phyloP scores from a whole-genome alignment of 208 protist genomes.

The Phytomonas francai region DNA sequence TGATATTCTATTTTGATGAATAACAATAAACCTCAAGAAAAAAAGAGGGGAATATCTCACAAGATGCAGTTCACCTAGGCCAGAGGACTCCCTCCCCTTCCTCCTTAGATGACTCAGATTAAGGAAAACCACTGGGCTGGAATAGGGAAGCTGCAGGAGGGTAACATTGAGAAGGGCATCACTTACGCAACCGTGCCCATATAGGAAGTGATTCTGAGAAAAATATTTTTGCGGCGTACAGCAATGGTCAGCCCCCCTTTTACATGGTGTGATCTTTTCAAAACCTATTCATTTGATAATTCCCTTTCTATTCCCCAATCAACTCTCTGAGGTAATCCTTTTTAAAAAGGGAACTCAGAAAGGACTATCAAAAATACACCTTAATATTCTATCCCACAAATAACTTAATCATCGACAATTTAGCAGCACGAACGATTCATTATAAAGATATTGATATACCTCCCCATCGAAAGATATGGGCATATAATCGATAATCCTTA shows the following conservation, averaged over 20 bases:
- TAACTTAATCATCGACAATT: not conserved
- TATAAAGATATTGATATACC: conserved; percentile 3
- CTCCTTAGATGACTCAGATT: not conserved
- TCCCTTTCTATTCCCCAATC: not conserved
- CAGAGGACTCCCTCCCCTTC: not conserved
- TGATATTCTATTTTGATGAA: not conserved
- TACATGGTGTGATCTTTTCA: not conserved
- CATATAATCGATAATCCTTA: conserved; percentile 19
- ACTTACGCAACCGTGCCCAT: not conserved
- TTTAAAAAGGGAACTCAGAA: not conserved
- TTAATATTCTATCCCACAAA: not conserved
- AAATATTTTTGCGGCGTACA: not conserved
- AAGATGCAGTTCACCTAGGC: not conserved
- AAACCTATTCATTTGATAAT: not conserved
- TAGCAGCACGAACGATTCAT: not conserved
- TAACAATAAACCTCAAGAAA: conserved; percentile 7
- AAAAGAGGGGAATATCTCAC: conserved; percentile 10
- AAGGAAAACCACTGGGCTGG: not conserved
- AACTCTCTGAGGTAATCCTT: not conserved
- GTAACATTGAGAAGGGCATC: not conserved
- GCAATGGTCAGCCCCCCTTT: not conserved
- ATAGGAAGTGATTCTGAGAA: not conserved
- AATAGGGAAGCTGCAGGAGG: not conserved
- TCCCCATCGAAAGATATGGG: conserved; percentile 14
- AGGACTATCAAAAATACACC: not conserved